Percentiles rank a stretch among this genome's conserved stretches.
Conservation (phyloP, 2,329 filamentous ascomycete genomes). For the Pyrenochaeta sp. region DNA sequence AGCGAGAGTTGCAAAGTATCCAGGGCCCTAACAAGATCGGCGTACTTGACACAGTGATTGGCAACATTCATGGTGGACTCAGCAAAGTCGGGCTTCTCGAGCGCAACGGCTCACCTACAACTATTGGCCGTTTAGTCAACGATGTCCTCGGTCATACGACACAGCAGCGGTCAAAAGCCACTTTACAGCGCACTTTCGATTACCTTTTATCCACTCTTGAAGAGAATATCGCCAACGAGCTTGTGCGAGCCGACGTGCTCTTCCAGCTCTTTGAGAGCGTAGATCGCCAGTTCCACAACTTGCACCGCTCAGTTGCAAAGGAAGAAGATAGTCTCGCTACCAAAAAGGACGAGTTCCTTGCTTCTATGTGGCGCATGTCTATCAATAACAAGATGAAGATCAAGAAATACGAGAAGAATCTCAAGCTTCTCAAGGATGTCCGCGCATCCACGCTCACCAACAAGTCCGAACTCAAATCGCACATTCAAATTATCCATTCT, state of each 20-base stretch:
- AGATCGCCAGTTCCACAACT: slow-evolving; percentile 87
- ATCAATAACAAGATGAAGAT: slow-evolving; percentile 79
- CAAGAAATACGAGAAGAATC: slow-evolving; percentile 93
- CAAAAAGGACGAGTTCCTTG: slow-evolving; percentile 80
- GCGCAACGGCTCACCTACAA: slow-evolving; percentile 64
- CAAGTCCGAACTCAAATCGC: slow-evolving; percentile 84
- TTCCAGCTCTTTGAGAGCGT: slow-evolving; percentile 93
- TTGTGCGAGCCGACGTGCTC: slow-evolving; percentile 79
- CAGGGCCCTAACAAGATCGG: slow-evolving; percentile 52
- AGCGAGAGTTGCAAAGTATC: slow-evolving; percentile 74
- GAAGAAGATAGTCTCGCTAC: slow-evolving; percentile 84
- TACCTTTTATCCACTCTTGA: slow-evolving; percentile 89
- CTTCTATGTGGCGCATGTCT: slow-evolving; percentile 84
- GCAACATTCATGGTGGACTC: slow-evolving; percentile 83
- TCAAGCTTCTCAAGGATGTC: slow-evolving; percentile 78
- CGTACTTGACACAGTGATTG: slow-evolving; percentile 76
- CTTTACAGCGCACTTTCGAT: slow-evolving; percentile 85
- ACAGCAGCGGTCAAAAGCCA: slow-evolving; percentile 79
- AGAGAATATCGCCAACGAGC: slow-evolving; percentile 85
- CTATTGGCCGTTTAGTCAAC: slow-evolving; percentile 73
- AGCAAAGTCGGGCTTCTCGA: slow-evolving; percentile 63
- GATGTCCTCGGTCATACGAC: slow-evolving; percentile 81
- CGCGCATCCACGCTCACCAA: slow-evolving; percentile 85
- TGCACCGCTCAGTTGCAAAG: slow-evolving; percentile 84
- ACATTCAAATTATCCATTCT: slow-evolving; percentile 83